These are phyloP conservation scores for Neonectria hederae DNA, from an alignment of 2,329 filamentous ascomycete genomes.

Conservation along the genomic window DNA sequence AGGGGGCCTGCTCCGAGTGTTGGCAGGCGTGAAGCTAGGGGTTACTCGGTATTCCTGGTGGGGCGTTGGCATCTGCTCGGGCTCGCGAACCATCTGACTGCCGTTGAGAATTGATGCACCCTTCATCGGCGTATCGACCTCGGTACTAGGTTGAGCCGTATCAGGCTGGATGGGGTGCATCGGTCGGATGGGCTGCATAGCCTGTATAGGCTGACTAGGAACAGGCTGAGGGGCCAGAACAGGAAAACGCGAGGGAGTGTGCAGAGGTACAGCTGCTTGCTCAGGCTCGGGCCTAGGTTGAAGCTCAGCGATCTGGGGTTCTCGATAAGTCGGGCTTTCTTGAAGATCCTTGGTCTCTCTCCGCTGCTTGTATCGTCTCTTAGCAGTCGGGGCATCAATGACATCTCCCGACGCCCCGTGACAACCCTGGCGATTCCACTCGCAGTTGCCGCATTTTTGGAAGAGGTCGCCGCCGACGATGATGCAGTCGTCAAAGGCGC, in stretches of 20 bases:
- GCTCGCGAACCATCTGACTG: conserved; percentile 30
- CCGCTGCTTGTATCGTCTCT: conserved; percentile 27
- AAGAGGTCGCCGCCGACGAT: conserved; percentile 54
- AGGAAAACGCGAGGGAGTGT: conserved; percentile 2
- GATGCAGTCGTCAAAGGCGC: conserved; percentile 58
- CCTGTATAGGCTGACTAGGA: background rate
- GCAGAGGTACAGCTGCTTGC: background rate
- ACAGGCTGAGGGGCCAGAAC: conserved; percentile 9
- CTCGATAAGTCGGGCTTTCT: conserved; percentile 14
- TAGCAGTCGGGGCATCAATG: conserved; percentile 33
- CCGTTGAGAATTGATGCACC: conserved; percentile 24
- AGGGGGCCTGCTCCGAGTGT: conserved; percentile 40
- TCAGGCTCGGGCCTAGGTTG: conserved; percentile 21
- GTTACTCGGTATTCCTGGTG: conserved; percentile 40
- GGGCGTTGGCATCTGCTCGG: conserved; percentile 40
- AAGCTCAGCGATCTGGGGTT: conserved; percentile 19
- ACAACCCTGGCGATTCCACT: conserved; percentile 57
- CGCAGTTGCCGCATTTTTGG: conserved; percentile 61
- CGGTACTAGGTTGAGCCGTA: conserved; percentile 33
- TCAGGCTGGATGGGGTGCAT: conserved; percentile 26
- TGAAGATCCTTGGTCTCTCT: conserved; percentile 12
- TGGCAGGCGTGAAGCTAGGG: conserved; percentile 46
- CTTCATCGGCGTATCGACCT: conserved; percentile 31
- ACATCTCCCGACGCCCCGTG: conserved; percentile 43
- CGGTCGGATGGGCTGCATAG: background rate